A percentile compares a stretch with the other conserved stretches of the same genome.
phyloP scores from a whole-genome alignment of 2,329 filamentous ascomycete genomes.

The Calonectria pseudoreteaudii region DNA sequence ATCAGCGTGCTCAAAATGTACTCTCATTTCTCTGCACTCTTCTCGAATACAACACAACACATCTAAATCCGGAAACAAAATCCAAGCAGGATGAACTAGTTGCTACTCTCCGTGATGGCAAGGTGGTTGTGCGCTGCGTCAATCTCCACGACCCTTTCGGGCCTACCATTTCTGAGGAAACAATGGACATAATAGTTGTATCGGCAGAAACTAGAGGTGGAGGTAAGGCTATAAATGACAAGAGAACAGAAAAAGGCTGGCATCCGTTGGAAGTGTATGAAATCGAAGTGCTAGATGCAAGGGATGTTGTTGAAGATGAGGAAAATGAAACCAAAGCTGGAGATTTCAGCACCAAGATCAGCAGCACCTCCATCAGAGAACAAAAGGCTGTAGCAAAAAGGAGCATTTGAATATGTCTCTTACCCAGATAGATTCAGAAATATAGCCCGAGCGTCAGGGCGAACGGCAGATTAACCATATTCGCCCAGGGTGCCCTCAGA shows the following conservation, averaged over 20 bases:
- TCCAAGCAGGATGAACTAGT: slow-evolving; percentile 44
- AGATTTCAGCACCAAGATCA: slow-evolving; percentile 85
- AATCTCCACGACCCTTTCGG: slow-evolving; percentile 91
- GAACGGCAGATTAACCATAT: background rate
- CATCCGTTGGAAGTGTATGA: slow-evolving; percentile 82
- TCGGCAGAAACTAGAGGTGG: slow-evolving; percentile 89
- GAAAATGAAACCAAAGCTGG: slow-evolving; percentile 58
- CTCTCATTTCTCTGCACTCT: slow-evolving; percentile 79
- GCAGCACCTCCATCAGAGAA: slow-evolving; percentile 85
- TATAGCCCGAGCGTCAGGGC: background rate
- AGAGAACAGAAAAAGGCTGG: slow-evolving; percentile 82
- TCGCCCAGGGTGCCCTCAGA: background rate
- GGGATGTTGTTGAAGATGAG: slow-evolving; percentile 57
- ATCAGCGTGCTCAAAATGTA: slow-evolving; percentile 75
- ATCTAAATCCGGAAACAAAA: slow-evolving; percentile 23
- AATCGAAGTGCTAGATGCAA: slow-evolving; percentile 85
- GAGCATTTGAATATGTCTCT: slow-evolving; percentile 4
- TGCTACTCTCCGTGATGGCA: slow-evolving; percentile 68
- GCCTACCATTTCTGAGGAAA: slow-evolving; percentile 86
- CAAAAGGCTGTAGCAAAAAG: slow-evolving; percentile 53
- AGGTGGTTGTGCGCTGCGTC: slow-evolving; percentile 79
- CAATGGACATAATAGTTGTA: slow-evolving; percentile 84
- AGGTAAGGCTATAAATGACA: slow-evolving; percentile 87
- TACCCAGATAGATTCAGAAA: background rate
- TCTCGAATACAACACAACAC: slow-evolving; percentile 56